Percentiles rank a stretch among this genome's conserved stretches.
phyloP scores from a whole-genome alignment of 768 basidiomycete species.

The Grammothele lineata region DNA sequence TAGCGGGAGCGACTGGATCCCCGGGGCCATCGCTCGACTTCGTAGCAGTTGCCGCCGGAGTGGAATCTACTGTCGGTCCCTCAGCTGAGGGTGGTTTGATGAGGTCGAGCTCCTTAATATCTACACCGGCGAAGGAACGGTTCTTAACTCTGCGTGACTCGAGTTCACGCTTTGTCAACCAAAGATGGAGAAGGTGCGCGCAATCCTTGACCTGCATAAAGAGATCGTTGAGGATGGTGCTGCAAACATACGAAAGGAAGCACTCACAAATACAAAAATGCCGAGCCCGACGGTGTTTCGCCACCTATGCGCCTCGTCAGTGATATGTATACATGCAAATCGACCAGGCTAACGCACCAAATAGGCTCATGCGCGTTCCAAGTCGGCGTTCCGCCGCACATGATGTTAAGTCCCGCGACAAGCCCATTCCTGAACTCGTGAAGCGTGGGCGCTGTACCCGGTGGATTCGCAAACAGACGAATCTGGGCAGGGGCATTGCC shows the following conservation, averaged over 20 bases:
- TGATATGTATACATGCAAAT: neutral
- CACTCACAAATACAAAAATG: constrained; percentile 57
- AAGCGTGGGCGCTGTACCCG: constrained; percentile 16
- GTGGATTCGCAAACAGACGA: neutral
- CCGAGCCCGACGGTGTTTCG: constrained; percentile 67
- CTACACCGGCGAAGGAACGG: constrained; percentile 71
- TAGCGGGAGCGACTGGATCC: too few relatives aligned
- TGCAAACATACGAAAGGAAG: neutral
- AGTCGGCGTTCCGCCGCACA: constrained; percentile 53
- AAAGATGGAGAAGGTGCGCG: constrained; percentile 61
- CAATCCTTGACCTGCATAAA: constrained; percentile 62
- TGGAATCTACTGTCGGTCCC: too few relatives aligned
- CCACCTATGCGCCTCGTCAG: constrained; percentile 40
- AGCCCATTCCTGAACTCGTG: constrained; percentile 26
- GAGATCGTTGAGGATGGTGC: neutral
- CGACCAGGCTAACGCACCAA: constrained; percentile 34
- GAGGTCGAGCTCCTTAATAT: constrained; percentile 60
- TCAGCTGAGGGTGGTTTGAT: constrained; percentile 31
- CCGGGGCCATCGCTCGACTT: too few relatives aligned
- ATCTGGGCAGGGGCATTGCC: constrained; percentile 3
- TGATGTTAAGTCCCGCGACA: constrained; percentile 39
- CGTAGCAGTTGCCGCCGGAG: too few relatives aligned
- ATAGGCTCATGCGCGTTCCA: constrained; percentile 71
- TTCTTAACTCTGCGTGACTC: constrained; percentile 65
- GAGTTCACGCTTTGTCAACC: constrained; percentile 67